Evolutionary conservation across 2,329 filamentous ascomycete genomes (phyloP).

Genomic region (Onygenales sp.): DNA sequence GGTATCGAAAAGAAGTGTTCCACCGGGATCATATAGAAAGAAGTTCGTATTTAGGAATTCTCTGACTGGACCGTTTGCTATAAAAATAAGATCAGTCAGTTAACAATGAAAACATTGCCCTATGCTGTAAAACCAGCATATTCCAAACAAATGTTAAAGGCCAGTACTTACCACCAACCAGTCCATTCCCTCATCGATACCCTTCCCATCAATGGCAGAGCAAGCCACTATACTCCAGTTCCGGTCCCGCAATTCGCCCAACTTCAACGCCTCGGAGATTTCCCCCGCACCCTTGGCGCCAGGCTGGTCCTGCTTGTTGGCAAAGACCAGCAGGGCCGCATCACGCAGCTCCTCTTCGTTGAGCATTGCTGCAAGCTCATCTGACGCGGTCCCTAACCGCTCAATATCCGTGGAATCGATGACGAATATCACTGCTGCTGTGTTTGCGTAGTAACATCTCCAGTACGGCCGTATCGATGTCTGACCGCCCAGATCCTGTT

Average conservation of each 20-base stretch:
- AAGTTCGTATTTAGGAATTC: constrained; percentile 25
- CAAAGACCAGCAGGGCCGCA: constrained; percentile 85
- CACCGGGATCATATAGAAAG: not conserved
- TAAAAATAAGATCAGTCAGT: not conserved
- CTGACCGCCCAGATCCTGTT: constrained; percentile 83
- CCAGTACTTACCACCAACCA: constrained; percentile 71
- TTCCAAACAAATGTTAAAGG: not conserved
- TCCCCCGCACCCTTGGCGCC: constrained; percentile 94
- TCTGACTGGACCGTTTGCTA: constrained; percentile 37
- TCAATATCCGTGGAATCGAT: constrained; percentile 98
- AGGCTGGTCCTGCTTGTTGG: constrained; percentile 98
- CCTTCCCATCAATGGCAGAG: constrained; percentile 88
- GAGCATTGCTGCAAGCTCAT: constrained; percentile 89
- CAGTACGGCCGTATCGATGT: constrained; percentile 98
- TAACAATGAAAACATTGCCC: not conserved
- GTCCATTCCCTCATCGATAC: constrained; percentile 96
- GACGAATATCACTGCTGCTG: constrained; percentile 95
- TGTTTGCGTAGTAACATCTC: constrained; percentile 99
- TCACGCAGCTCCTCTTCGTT: constrained; percentile 95
- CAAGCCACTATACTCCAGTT: constrained; percentile 99
- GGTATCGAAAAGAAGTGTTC: constrained; percentile 1
- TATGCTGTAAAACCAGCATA: not conserved
- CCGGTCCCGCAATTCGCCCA: constrained; percentile 85
- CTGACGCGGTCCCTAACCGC: constrained; percentile 79
- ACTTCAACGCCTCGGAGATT: constrained; percentile 83